Evolutionary conservation across 371 early-diverging fungal genomes (phyloP), one percentile per base, ranked within the genome.

Genomic region (Rhizopus microsporus): DNA sequence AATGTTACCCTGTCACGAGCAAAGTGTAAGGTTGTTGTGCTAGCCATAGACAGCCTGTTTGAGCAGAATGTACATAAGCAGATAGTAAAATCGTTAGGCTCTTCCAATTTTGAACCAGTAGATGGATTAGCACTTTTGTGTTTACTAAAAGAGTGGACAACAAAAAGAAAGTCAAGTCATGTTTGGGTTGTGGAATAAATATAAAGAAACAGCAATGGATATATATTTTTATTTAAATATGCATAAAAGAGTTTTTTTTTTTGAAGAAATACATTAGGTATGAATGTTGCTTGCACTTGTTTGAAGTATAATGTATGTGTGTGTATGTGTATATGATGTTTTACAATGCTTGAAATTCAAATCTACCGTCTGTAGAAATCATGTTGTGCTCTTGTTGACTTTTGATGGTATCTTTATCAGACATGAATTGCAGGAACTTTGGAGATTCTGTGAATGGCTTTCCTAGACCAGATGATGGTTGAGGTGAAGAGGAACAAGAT

Each of bases 1-100:
- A 72, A 81, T 57, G 85, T 84, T 51, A 80, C 83, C 0, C 40
- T 82, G 44, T 80, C 80, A 15, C 67, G 85, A 43, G 83, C 85
- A 31, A 59, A 65, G 74, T 74, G 81, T 54, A 85, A 85, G 61
- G 76, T 81, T 16, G 68, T 84, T 38, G 55, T 84, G 17, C 15
- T 82, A 31, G 77, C 78, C 34, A 75, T 82, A 1, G 71, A 78
- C 5, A 62, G 73, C 48, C 32, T 84, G 23, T 57, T 72, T 35
- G 46, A 68, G 7, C 71, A 73, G 23, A 37, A 48, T 15, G 42
- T 46, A 3, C 44, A 51, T 3, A 32, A 56, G 54, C 63, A 63
- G 9, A 46, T 63, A 4, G 60, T 68, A 39, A 40, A 48, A 13
- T 56, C 66, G 3, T 58, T 67, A 29, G 32, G 57, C 6, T 54